A percentile compares a stretch with the other conserved stretches of the same genome.
Conservation (phyloP, 176 grass and related monocot species). For the Oropetium thomaeum region DNA sequence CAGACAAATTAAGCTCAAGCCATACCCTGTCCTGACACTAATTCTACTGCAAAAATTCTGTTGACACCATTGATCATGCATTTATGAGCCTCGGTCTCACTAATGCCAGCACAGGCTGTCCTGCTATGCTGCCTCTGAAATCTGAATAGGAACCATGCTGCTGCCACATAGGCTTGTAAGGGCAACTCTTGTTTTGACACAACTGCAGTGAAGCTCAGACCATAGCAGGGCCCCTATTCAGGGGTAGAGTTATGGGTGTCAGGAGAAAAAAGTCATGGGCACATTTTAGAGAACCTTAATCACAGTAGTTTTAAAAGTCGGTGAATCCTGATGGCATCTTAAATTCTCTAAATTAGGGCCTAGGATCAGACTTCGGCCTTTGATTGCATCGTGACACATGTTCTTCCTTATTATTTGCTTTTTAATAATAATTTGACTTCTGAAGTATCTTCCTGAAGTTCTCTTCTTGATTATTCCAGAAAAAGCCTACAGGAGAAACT, state of each 20-base stretch:
- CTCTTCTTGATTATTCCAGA: slow-evolving; percentile 33
- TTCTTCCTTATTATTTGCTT: not conserved
- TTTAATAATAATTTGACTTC: not conserved
- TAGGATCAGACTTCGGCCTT: not conserved
- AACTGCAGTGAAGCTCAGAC: not conserved
- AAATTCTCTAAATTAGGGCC: not conserved
- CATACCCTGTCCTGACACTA: not conserved
- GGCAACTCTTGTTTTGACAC: not conserved
- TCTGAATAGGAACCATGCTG: not conserved
- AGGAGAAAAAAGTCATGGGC: not conserved
- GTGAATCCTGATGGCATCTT: not conserved
- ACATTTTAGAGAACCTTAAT: not conserved
- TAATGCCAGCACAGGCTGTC: not conserved
- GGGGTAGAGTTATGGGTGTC: not conserved
- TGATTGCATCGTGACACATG: not conserved
- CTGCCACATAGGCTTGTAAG: not conserved
- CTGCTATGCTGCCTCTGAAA: not conserved
- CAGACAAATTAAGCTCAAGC: not conserved
- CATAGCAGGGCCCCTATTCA: no score
- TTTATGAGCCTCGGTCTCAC: not conserved
- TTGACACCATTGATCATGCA: not conserved
- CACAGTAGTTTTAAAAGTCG: not conserved
- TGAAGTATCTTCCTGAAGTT: not conserved
- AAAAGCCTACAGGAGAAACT: slow-evolving; percentile 54
- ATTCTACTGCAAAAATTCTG: not conserved